Evolutionary conservation across 371 early-diverging fungal species (phyloP).

Genomic region (Lichtheimia corymbifera): DNA sequence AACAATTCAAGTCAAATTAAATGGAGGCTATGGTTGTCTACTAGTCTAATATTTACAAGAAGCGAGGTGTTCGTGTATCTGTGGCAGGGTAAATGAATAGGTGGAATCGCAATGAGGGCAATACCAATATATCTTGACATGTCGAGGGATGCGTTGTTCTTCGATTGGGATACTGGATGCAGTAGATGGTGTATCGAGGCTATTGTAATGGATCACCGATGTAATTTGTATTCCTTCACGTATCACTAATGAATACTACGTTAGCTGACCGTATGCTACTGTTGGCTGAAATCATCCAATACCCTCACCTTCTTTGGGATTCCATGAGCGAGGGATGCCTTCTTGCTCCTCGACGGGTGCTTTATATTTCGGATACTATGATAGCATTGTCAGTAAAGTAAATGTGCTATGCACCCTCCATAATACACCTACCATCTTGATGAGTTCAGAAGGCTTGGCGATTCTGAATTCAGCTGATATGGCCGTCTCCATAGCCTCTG

Average conservation of each 20-base stretch:
- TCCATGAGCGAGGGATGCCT: constrained; percentile 42
- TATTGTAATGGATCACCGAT: constrained; percentile 31
- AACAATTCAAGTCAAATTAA: too few species aligned
- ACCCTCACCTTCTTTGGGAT: constrained; percentile 39
- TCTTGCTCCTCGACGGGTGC: constrained; percentile 13
- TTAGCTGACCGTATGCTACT: not conserved
- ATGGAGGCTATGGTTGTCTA: too few species aligned
- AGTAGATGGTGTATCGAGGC: constrained; percentile 31
- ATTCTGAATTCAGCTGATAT: constrained; percentile 42
- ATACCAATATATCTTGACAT: constrained; percentile 38
- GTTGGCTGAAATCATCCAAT: not conserved
- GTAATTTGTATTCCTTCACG: constrained; percentile 43
- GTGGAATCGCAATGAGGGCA: constrained; percentile 31
- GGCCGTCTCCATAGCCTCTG: constrained; percentile 38
- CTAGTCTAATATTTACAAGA: constrained; percentile 1
- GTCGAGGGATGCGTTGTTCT: constrained; percentile 24
- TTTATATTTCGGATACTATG: constrained; percentile 42
- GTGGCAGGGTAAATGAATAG: constrained; percentile 11
- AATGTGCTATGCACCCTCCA: not conserved
- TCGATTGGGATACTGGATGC: constrained; percentile 30
- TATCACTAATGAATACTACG: constrained; percentile 21
- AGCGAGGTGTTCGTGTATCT: constrained; percentile 14
- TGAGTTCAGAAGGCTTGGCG: constrained; percentile 44
- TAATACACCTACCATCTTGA: constrained; percentile 37
- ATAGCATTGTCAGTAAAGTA: not conserved